These are phyloP conservation scores for Glycine soja DNA, from an alignment of 306 rosid genomes.

Conservation along the genomic window DNA sequence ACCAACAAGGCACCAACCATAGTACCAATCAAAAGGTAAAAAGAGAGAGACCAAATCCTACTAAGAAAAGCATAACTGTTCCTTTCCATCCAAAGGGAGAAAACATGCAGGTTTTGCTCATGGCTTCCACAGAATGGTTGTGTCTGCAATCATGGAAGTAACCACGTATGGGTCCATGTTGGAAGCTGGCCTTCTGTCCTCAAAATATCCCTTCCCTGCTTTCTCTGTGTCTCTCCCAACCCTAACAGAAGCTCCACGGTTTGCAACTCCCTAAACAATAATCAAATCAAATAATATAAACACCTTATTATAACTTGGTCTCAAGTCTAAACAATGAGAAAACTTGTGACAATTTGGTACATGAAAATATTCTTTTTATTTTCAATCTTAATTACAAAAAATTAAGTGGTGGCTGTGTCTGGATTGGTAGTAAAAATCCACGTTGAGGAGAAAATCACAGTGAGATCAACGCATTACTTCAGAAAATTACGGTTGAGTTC, in stretches of 20 bases:
- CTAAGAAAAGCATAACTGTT: background rate
- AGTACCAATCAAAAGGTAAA: background rate
- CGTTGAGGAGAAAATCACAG: too few species aligned
- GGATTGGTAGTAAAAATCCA: too few species aligned
- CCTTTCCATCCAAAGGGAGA: constrained; percentile 9
- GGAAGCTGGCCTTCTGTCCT: constrained; percentile 96
- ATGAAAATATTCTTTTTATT: too few species aligned
- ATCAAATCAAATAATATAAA: background rate
- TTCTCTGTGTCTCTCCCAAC: constrained; percentile 98
- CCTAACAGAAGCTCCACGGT: constrained; percentile 95
- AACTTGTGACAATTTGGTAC: too few species aligned
- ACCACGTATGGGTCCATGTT: constrained; percentile 99
- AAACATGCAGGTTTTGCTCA: constrained; percentile 43
- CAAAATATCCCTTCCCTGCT: constrained; percentile 92
- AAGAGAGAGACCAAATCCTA: constrained; percentile 26
- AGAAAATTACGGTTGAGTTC: too few species aligned
- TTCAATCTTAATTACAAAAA: too few species aligned
- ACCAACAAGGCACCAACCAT: constrained; percentile 13
- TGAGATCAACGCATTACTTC: too few species aligned
- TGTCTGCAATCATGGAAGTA: constrained; percentile 92
- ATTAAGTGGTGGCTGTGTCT: too few species aligned
- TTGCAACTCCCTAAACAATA: constrained; percentile 80
- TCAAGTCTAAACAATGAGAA: background rate
- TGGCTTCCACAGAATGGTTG: constrained; percentile 87
- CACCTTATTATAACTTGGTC: background rate